Base-by-base conservation (phyloP, 2,329 filamentous ascomycete species). In the Dactylellina leptospora region DNA sequence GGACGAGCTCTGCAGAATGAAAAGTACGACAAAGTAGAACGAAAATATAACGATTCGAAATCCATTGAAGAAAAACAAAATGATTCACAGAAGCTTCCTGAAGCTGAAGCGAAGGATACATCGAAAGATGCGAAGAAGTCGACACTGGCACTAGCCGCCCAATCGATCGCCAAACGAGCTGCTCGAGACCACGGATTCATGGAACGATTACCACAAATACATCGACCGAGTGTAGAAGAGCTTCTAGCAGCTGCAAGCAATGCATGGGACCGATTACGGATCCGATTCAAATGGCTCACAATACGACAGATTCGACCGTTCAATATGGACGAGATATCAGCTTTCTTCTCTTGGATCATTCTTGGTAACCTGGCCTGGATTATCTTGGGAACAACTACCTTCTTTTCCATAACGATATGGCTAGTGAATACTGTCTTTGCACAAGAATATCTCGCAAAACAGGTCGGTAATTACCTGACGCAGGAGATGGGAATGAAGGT, bases 251-350 rank as follows among this genome's bases (percentile, higher is more conserved):
- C 95, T 3, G 92, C 95, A 33, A 97, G 88, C 20, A 93, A 93
- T 0, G 97, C 97, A 79, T 95, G 92, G 88, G 89, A 96, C 74
- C 87, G 95, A 51, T 81, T 97, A 45, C 92, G 90, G 78, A 90
- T 97, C 22, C 89, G 92, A 40, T 96, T 97, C 82, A 99, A 99
- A 81, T 99, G 95, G 95, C 89, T 95, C 77, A 96, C 95, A 1
- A 99, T 99, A 77, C 85, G 93, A 78, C 96, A 93, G 79, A 91
- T 90, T 79, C 86, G 95, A 36, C 95, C 95, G 0, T 99, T 95
- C 86, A 99, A 96, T 79, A 86, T 89, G 20, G 95, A 99, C 79
- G 95, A 99, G 81, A 97, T 96, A 83, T 91, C 92, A 47, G 95
- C 95, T 2, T 93, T 99, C 74, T 87, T 92, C 58, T 97, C 95